Base-by-base conservation (phyloP, 2,329 filamentous ascomycete genomes). In the Aspergillus niger region DNA sequence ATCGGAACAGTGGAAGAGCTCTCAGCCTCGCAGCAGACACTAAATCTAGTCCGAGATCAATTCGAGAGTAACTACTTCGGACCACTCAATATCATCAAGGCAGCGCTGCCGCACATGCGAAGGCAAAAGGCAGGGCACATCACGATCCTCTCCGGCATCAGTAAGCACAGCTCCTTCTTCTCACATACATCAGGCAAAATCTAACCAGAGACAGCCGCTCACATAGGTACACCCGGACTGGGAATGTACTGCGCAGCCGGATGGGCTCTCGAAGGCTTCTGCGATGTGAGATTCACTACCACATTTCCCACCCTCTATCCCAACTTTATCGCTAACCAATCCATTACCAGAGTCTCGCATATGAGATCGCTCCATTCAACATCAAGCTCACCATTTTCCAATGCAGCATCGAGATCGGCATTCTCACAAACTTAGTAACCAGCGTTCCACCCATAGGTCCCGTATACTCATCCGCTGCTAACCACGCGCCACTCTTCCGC, bases 31-130 rank as follows among this genome's bases (percentile, higher is more conserved):
- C 83, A 84, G 4, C 85, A 87, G 47, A 92, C 91, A 1, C 85
- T 89, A 67, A 92, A 89, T 60, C 84, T 97, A 17, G 89, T 96
- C 38, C 87, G 91, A 63, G 91, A 96, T 71, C 94, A 97, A 74
- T 97, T 98, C 74, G 94, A 98, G 76, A 88, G 88, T 64, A 92
- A 96, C 70, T 98, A 96, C 81, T 98, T 98, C 76, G 92, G 91
- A 0, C 92, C 96, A 60, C 89, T 98, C 75, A 98, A 98, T 77
- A 91, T 96, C 73, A 96, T 98, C 80, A 96, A 95, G 75, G 91
- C 93, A 13, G 84, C 88, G 1, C 82, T 99, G 22, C 92, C 94
- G 0, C 84, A 88, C 57, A 89, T 98, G 75, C 85, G 95, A 47
- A 82, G 84, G 62, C 90, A 93, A 71, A 88, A 89, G 68, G 92